Evolutionary conservation across 2,329 filamentous ascomycete species (phyloP), one percentile per base, ranked within the genome.

Genomic region (Reticulascus tulasneorum): DNA sequence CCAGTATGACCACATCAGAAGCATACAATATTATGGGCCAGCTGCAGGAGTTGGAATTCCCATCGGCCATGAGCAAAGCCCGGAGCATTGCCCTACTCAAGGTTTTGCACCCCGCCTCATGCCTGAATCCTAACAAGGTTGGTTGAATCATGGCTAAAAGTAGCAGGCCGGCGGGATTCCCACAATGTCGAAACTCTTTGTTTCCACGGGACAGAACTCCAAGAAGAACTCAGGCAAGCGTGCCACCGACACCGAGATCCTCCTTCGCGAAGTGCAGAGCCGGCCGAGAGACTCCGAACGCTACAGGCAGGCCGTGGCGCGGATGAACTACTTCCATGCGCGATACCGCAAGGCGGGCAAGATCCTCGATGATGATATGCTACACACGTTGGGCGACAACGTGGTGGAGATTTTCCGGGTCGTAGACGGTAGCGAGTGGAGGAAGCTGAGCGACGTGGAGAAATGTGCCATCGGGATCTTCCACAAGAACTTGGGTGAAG

Each of bases 291-390:
- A 60, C 16, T 69, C 68, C 2, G 52, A 60, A 6, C 64, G 75
- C 4, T 56, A 62, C 5, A 55, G 60, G 4, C 60, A 67, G 10
- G 75, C 73, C 3, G 66, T 84, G 28, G 73, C 77, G 7, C 71
- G 79, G 25, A 79, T 81, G 63, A 83, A 83, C 50, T 83, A 70
- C 47, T 59, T 85, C 9, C 81, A 84, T 54, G 55, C 58, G n/a
- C 56, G 63, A 3, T 82, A 83, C 52, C 71, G 72, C 33, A 64
- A 67, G 32, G 61, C 71, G 0, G 74, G 75, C 28, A 73, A 74
- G 47, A 84, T 85, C 45, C 64, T 63, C 5, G 73, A 83, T 25
- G 64, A 70, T 12, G 81, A 84, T 46, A 69, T 84, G 63, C 64
- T 85, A 1, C 84, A 82, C 54, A 84, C 80, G 0, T 64, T 85